Percentiles rank a stretch among this genome's conserved stretches.
These are phyloP conservation scores for Ambrosiella xylebori DNA, from an alignment of 2,329 filamentous ascomycete species.

Conservation along the genomic window DNA sequence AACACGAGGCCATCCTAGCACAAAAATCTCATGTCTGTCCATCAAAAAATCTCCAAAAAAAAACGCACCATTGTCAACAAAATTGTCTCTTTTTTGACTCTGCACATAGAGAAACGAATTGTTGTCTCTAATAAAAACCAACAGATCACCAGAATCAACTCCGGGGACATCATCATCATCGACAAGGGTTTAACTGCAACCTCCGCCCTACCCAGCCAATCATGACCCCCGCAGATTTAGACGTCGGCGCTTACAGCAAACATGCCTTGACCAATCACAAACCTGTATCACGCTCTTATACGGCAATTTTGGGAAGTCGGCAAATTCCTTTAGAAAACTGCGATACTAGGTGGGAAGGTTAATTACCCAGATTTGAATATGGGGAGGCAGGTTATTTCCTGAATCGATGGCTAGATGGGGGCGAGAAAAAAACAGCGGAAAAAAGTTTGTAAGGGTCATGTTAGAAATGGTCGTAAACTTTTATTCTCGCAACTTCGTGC, in stretches of 20 bases:
- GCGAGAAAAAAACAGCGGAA: not conserved
- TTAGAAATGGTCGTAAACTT: too few species aligned
- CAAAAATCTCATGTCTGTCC: too few species aligned
- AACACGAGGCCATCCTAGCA: too few species aligned
- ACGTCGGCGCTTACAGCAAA: slow-evolving; percentile 4
- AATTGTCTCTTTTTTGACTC: too few species aligned
- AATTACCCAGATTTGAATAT: not conserved
- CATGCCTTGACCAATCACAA: not conserved
- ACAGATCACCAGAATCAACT: not conserved
- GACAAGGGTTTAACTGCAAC: not conserved
- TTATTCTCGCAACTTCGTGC: too few species aligned
- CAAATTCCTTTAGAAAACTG: not conserved
- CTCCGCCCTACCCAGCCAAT: not conserved
- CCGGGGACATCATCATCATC: not conserved
- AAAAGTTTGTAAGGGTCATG: too few species aligned
- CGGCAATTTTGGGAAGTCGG: not conserved
- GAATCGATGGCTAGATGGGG: not conserved
- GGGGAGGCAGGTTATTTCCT: not conserved
- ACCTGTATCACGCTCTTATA: not conserved
- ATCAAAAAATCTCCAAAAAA: too few species aligned
- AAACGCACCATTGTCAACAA: too few species aligned
- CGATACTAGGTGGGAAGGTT: not conserved
- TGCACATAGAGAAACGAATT: too few species aligned
- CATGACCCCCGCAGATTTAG: slow-evolving; percentile 1
- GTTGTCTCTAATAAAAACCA: not conserved